Percentiles rank a stretch among this genome's conserved stretches.
Evolutionary conservation across 371 early-diverging fungal species (phyloP).

Genomic region (Apophysomyces ossiformis): DNA sequence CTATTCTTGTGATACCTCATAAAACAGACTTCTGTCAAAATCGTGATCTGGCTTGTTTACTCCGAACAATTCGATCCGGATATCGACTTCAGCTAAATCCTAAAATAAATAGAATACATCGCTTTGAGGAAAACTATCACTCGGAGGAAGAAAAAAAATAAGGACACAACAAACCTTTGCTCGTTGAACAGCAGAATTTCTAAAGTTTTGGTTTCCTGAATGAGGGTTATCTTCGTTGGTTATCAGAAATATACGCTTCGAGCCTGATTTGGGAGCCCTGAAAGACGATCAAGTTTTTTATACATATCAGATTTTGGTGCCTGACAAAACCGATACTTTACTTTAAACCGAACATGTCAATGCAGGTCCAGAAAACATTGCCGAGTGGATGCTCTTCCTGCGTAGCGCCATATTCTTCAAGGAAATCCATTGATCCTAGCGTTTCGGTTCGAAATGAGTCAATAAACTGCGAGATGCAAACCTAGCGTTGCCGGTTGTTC

Average conservation of each 20-base stretch:
- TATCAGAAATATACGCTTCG: slow-evolving; percentile 69
- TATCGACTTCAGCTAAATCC: slow-evolving; percentile 59
- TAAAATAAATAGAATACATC: slow-evolving; percentile 4
- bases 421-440: slow-evolving; percentile 31
- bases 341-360: slow-evolving; percentile 60
- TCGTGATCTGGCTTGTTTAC: slow-evolving; percentile 44
- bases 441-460: not conserved
- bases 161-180: slow-evolving; percentile 43
- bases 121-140: no score
- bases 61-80: slow-evolving; percentile 62
- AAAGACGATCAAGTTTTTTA: no score
- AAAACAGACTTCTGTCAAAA: slow-evolving; percentile 55
- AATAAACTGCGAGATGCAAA: no score
- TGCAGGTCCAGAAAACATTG: slow-evolving; percentile 69
- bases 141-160: not conserved
- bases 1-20: slow-evolving; percentile 37
- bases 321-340: slow-evolving; percentile 33
- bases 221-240: slow-evolving; percentile 74
- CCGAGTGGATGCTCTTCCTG: slow-evolving; percentile 56
- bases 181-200: slow-evolving; percentile 59
- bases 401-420: slow-evolving; percentile 56
- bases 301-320: slow-evolving; percentile 43
- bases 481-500: no score
- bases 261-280: slow-evolving; percentile 48
- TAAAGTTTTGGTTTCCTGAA: slow-evolving; percentile 40